Evolutionary conservation across 2,329 filamentous ascomycete species (phyloP), one percentile per base, ranked within the genome.

Genomic region (Exophiala spinifera): DNA sequence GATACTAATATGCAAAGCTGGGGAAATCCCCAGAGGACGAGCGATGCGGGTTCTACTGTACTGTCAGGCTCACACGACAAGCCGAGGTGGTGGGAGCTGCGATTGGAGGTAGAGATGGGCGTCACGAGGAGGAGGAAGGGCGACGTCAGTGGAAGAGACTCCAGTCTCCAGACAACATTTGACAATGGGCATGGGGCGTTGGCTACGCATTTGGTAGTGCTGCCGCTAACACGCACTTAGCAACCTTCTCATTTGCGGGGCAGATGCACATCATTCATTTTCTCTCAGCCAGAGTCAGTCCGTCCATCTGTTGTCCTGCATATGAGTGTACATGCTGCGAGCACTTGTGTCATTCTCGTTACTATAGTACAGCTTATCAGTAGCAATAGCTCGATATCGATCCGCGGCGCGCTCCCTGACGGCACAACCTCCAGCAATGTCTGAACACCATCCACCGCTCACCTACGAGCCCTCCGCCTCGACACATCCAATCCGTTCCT

Each of bases 391-490:
- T 31, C 28, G 28, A 31, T 31, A 31, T 31, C 28, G 6, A 31
- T 31, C 28, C 8, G 28, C 8, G n/a, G n/a, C n/a, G n/a, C n/a
- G n/a, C n/a, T n/a, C n/a, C n/a, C 28, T 31, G 10, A 6, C 28
- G 8, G 10, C 28, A 31, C 28, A 11, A 31, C 7, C 3, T 6
- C 15, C 15, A 42, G 31, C 46, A 52, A 77, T 77, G 75, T 65
- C 71, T 21, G 73, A 75, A 51, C 62, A 85, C 59, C 82, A 87
- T 68, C 84, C 86, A 60, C 85, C 86, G 2, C 79, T 91, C 59
- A 88, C 84, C 67, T 86, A 88, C 70, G 86, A 90, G 71, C 81
- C 86, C 54, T 91, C 88, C 5, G 83, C 85, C 61, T 80, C 87
- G 52, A 89, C 84, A 42, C 79, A 91, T 71, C 87, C 85, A 60